These are phyloP conservation scores for Kazachstania africana DNA, from an alignment of 805 yeast genomes.

Conservation along the genomic window DNA sequence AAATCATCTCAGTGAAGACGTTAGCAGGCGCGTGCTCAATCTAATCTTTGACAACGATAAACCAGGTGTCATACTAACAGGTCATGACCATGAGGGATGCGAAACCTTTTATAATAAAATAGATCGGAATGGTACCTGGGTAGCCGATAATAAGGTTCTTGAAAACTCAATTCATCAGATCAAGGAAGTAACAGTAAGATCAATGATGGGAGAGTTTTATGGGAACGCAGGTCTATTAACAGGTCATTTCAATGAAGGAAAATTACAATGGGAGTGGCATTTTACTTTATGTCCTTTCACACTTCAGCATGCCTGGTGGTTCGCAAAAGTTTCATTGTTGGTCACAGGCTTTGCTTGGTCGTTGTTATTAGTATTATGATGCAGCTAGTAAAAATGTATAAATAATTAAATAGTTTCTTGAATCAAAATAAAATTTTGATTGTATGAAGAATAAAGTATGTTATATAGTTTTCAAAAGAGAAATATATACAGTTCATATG, in stretches of 20 bases:
- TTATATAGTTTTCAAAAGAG: not conserved
- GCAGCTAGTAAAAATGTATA: too few species aligned
- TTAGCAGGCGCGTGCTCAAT: slow-evolving; percentile 56
- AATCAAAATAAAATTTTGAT: too few species aligned
- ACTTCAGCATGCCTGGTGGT: slow-evolving; percentile 96
- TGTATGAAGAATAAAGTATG: not conserved
- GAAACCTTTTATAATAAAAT: slow-evolving; percentile 49
- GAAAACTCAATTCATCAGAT: slow-evolving; percentile 26
- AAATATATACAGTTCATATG: not conserved
- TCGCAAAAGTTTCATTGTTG: slow-evolving; percentile 43
- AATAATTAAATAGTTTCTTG: not conserved
- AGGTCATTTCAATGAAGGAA: slow-evolving; percentile 44
- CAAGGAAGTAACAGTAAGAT: slow-evolving; percentile 72
- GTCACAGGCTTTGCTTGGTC: slow-evolving; percentile 32
- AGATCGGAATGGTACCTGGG: slow-evolving; percentile 38
- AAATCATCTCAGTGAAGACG: slow-evolving; percentile 64
- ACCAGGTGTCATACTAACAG: slow-evolving; percentile 77
- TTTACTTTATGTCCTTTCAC: slow-evolving; percentile 71
- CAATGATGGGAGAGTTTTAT: slow-evolving; percentile 93
- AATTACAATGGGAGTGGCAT: slow-evolving; percentile 48
- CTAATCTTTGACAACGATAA: slow-evolving; percentile 55
- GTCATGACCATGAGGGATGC: slow-evolving; percentile 97
- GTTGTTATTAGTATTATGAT: slow-evolving; percentile 6
- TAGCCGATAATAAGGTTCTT: slow-evolving; percentile 15
- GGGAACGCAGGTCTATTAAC: slow-evolving; percentile 83